phyloP scores from a whole-genome alignment of 2,329 filamentous ascomycete genomes.

The Talaromyces piceae region DNA sequence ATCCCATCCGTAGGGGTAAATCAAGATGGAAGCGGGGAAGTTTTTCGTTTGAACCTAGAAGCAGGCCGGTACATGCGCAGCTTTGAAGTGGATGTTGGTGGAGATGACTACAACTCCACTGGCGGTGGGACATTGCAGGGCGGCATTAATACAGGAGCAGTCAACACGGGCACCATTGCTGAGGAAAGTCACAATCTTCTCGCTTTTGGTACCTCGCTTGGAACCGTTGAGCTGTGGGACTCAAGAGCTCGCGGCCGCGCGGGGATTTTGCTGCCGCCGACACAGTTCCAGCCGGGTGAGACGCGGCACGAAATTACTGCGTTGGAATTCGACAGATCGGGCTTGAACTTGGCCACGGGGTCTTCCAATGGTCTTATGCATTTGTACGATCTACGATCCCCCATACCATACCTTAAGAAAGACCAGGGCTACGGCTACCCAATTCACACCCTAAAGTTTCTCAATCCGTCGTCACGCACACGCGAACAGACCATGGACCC shows the following conservation, averaged over 20 bases:
- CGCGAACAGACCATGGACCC: slow-evolving; percentile 60
- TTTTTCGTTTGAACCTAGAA: slow-evolving; percentile 88
- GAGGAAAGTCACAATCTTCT: slow-evolving; percentile 83
- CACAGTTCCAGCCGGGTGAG: slow-evolving; percentile 32
- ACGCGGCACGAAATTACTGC: slow-evolving; percentile 65
- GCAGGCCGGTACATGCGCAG: slow-evolving; percentile 88
- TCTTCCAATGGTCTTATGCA: slow-evolving; percentile 83
- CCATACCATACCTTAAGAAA: slow-evolving; percentile 76
- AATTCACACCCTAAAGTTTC: slow-evolving; percentile 72
- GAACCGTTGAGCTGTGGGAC: slow-evolving; percentile 98
- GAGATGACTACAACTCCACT: slow-evolving; percentile 61
- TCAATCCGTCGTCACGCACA: slow-evolving; percentile 58
- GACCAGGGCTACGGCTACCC: slow-evolving; percentile 94
- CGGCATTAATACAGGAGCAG: slow-evolving; percentile 73
- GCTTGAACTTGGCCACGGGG: slow-evolving; percentile 76
- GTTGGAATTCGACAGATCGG: slow-evolving; percentile 75
- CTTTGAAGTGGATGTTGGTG: slow-evolving; percentile 83
- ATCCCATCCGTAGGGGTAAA: slow-evolving; percentile 84
- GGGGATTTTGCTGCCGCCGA: slow-evolving; percentile 60
- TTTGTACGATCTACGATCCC: slow-evolving; percentile 85
- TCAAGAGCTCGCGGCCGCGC: slow-evolving; percentile 73
- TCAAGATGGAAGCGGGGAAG: slow-evolving; percentile 77
- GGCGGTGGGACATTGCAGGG: slow-evolving; percentile 75
- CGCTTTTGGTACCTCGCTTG: slow-evolving; percentile 87
- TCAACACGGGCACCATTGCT: slow-evolving; percentile 81